These are phyloP conservation scores for Sonneratia alba DNA, from an alignment of 345 rosid genomes.

Conservation along the genomic window DNA sequence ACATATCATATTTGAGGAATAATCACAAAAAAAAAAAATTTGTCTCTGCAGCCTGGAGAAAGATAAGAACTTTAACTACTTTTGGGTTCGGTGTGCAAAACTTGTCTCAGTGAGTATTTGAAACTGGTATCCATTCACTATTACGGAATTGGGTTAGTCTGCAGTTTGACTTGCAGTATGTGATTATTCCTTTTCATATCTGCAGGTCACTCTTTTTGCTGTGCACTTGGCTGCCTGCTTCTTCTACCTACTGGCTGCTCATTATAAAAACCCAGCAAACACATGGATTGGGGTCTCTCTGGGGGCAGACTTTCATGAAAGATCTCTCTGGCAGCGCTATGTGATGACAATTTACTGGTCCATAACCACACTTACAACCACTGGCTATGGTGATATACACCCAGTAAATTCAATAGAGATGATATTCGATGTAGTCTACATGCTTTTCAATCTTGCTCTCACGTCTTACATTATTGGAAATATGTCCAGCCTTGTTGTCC, in stretches of 20 bases:
- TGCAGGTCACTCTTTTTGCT: conserved; percentile 70
- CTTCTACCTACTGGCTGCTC: conserved; percentile 45
- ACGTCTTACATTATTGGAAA: conserved; percentile 73
- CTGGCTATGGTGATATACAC: conserved; percentile 88
- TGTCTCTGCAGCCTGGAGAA: conserved; percentile 58
- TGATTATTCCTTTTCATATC: background rate
- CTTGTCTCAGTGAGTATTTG: conserved; percentile 54
- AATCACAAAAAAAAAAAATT: background rate
- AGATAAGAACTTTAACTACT: conserved; percentile 61
- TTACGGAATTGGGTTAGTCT: background rate
- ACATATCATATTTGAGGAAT: background rate
- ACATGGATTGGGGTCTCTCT: conserved; percentile 55
- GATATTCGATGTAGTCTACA: conserved; percentile 45
- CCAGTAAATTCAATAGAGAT: conserved; percentile 55
- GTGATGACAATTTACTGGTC: conserved; percentile 77
- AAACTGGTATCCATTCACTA: background rate
- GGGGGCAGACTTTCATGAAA: conserved; percentile 25
- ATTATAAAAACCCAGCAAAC: conserved; percentile 28
- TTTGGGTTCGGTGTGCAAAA: conserved; percentile 57
- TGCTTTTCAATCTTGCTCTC: conserved; percentile 69
- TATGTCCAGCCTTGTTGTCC: conserved; percentile 84
- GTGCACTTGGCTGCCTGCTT: conserved; percentile 73
- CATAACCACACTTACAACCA: conserved; percentile 64
- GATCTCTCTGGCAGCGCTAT: conserved; percentile 30
- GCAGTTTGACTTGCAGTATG: background rate